Percentiles rank a stretch among this genome's conserved stretches.
phyloP scores from a whole-genome alignment of 2,329 filamentous ascomycete species.

The Ceratocystis diversiconidia region DNA sequence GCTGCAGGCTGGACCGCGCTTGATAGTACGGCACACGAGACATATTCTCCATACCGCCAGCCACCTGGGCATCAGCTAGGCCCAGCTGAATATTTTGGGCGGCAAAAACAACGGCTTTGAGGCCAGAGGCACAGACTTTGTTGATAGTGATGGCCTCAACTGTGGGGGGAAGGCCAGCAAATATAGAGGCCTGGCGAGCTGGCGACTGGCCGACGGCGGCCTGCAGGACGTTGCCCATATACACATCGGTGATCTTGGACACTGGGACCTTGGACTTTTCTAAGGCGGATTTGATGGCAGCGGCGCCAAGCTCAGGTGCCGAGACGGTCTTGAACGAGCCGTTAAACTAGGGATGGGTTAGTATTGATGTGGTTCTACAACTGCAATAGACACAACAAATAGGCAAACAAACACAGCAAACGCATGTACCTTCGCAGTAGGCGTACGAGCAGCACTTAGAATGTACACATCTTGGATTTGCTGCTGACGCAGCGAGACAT shows the following conservation, averaged over 20 bases:
- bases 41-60: conserved; percentile 98
- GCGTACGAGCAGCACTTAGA: conserved; percentile 75
- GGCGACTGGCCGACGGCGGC: conserved; percentile 77
- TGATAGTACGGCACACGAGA: conserved; percentile 83
- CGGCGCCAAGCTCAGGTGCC: conserved; percentile 76
- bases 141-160: conserved; percentile 89
- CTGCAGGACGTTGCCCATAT: conserved; percentile 93
- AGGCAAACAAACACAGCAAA: not conserved
- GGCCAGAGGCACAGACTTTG: conserved; percentile 91
- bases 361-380: not conserved
- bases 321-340: conserved; percentile 72
- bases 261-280: conserved; percentile 71
- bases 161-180: conserved; percentile 66
- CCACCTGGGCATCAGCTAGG: conserved; percentile 72
- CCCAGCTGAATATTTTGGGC: conserved; percentile 92
- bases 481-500: conserved; percentile 36
- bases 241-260: conserved; percentile 76
- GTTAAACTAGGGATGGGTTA: conserved; percentile 56
- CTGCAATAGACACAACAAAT: not conserved
- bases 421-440: conserved; percentile 60
- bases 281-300: conserved; percentile 81
- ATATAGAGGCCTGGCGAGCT: conserved; percentile 77
- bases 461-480: conserved; percentile 90
- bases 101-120: conserved; percentile 82
- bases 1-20: conserved; percentile 64